Percentiles rank a stretch among this genome's conserved stretches.
These are phyloP conservation scores for Halteria grandinella DNA, from an alignment of 73 alveolate genomes.

Conservation along the genomic window DNA sequence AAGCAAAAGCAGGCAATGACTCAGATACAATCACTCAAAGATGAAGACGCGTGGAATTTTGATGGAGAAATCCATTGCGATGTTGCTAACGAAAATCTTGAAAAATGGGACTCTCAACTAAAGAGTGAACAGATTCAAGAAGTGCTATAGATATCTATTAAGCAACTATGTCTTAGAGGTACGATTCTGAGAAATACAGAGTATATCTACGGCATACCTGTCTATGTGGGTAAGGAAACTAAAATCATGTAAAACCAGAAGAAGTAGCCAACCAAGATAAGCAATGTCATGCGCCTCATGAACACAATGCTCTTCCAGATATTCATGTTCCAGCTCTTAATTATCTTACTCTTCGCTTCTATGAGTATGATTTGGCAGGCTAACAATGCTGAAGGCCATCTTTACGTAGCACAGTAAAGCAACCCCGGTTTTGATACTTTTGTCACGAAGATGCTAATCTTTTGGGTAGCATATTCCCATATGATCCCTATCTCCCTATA, in stretches of 20 bases:
- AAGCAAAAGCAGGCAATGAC: too few relatives aligned
- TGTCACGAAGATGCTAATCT: slow-evolving; percentile 51
- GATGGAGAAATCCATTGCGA: slow-evolving; percentile 81
- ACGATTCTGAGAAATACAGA: slow-evolving; percentile 88
- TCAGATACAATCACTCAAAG: slow-evolving; percentile 19
- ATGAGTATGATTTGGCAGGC: slow-evolving; percentile 63
- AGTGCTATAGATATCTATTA: slow-evolving; percentile 55
- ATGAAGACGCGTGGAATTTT: slow-evolving; percentile 34
- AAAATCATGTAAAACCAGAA: slow-evolving; percentile 86
- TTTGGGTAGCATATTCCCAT: slow-evolving; percentile 86
- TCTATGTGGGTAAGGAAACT: slow-evolving; percentile 94
- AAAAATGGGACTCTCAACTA: slow-evolving; percentile 86
- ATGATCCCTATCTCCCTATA: slow-evolving; percentile 91
- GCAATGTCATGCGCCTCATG: slow-evolving; percentile 74
- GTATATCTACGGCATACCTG: slow-evolving; percentile 81
- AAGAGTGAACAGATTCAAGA: slow-evolving; percentile 22
- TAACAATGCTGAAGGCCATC: slow-evolving; percentile 35
- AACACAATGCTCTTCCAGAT: slow-evolving; percentile 63
- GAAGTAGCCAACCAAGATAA: slow-evolving; percentile 68
- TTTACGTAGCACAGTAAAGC: slow-evolving; percentile 40
- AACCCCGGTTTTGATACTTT: slow-evolving; percentile 24
- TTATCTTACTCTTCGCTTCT: slow-evolving; percentile 44
- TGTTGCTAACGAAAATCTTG: slow-evolving; percentile 86
- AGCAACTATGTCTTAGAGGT: slow-evolving; percentile 90
- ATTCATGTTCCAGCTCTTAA: slow-evolving; percentile 34